phyloP scores from a whole-genome alignment of 495 filamentous ascomycete species.

The Talaromyces borbonicus region DNA sequence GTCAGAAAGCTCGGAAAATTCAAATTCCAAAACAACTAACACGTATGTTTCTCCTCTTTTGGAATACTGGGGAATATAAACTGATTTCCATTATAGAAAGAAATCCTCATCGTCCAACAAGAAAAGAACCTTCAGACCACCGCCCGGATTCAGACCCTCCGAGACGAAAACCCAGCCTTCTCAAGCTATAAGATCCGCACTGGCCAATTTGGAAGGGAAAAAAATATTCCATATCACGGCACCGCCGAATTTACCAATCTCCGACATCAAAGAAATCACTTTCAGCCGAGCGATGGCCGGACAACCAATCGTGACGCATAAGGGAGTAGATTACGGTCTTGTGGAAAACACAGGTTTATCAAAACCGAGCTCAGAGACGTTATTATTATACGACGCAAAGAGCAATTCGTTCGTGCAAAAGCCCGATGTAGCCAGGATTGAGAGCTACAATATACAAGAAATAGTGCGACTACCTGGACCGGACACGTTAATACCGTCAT shows the following conservation, averaged over 20 bases:
- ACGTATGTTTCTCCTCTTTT: conserved; percentile 1
- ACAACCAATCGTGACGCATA: conserved; percentile 29
- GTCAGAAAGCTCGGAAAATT: conserved; percentile 18
- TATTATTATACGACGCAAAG: conserved; percentile 28
- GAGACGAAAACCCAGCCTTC: conserved; percentile 27
- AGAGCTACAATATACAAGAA: conserved; percentile 38
- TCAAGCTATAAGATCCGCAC: conserved; percentile 24
- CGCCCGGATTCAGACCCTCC: conserved; percentile 30
- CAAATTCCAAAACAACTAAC: conserved; percentile 6
- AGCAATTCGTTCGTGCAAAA: conserved; percentile 24
- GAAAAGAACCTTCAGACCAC: conserved; percentile 29
- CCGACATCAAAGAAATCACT: conserved; percentile 33
- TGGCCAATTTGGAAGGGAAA: conserved; percentile 34
- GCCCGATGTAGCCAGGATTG: conserved; percentile 20
- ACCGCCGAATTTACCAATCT: conserved; percentile 32
- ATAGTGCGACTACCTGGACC: conserved; percentile 26
- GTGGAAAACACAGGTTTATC: conserved; percentile 30
- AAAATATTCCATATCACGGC: conserved; percentile 37
- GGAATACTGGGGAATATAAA: no score
- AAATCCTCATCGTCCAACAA: conserved; percentile 12
- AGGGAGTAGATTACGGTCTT: conserved; percentile 38
- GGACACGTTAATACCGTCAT: conserved; percentile 24
- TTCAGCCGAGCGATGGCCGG: conserved; percentile 32
- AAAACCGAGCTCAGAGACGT: conserved; percentile 20
- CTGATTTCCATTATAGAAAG: no score